A percentile compares a stretch with the other conserved stretches of the same genome.
phyloP scores from a whole-genome alignment of 164 flowering plant genomes.

The Piper betle region DNA sequence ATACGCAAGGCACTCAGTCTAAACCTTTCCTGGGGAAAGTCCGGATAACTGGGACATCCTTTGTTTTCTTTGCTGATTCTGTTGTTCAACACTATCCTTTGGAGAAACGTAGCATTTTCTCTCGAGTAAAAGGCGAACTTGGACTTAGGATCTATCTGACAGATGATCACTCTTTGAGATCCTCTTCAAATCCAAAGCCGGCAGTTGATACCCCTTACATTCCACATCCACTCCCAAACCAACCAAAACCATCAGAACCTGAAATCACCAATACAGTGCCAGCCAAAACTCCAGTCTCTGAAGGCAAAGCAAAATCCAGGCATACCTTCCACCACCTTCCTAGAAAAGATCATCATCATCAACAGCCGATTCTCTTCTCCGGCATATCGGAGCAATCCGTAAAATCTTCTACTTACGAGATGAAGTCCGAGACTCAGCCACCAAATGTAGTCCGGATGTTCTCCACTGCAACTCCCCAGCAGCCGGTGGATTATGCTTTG shows the following conservation, averaged over 20 bases:
- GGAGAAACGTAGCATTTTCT: constrained; percentile 62
- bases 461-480: constrained; percentile 39
- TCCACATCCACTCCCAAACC: constrained; percentile 7
- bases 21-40: constrained; percentile 69
- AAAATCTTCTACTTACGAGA: constrained; percentile 33
- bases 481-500: constrained; percentile 68
- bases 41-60: constrained; percentile 52
- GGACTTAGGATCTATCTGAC: constrained; percentile 62
- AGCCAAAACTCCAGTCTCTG: constrained; percentile 5
- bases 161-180: constrained; percentile 47
- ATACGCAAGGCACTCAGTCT: constrained; percentile 27
- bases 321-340: constrained; percentile 70
- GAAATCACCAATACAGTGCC: constrained; percentile 4
- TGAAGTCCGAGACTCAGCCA: constrained; percentile 31
- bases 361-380: constrained; percentile 8
- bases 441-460: constrained; percentile 50
- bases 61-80: constrained; percentile 70
- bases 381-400: constrained; percentile 15
- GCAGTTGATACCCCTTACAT: constrained; percentile 16
- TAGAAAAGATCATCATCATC: constrained; percentile 11
- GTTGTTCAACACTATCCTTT: constrained; percentile 68
- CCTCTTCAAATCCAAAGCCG: constrained; percentile 32
- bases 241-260: constrained; percentile 5
- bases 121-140: constrained; percentile 69
- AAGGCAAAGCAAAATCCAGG: constrained; percentile 25